Evolutionary conservation across 768 basidiomycete genomes (phyloP).

Genomic region (Jaapia argillacea): DNA sequence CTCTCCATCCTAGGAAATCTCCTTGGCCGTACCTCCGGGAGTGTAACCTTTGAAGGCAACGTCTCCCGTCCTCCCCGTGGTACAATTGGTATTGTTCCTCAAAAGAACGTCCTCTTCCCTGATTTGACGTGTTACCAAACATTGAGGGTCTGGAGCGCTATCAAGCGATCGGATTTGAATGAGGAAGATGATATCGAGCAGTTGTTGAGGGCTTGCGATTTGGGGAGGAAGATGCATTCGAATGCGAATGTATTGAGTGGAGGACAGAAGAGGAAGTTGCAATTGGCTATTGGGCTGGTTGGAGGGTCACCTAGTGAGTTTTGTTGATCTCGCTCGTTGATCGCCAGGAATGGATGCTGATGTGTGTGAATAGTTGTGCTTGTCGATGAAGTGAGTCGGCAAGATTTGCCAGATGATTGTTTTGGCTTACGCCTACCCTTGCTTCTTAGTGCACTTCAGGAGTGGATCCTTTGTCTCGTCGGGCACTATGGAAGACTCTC

Average conservation of each 20-base stretch:
- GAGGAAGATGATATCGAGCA: conserved; percentile 44
- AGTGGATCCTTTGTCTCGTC: conserved; percentile 70
- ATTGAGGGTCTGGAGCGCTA: conserved; percentile 58
- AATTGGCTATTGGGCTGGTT: conserved; percentile 71
- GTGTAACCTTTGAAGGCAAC: conserved; percentile 45
- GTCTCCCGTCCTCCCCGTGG: conserved; percentile 46
- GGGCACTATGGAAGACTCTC: conserved; percentile 69
- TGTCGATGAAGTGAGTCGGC: conserved; percentile 15
- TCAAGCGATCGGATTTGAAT: conserved; percentile 49
- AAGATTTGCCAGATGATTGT: conserved; percentile 30
- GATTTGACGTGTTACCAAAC: conserved; percentile 70
- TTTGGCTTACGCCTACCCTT: background rate
- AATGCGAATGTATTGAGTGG: conserved; percentile 63
- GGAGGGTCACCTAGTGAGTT: conserved; percentile 61
- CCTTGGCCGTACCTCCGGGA: conserved; percentile 46
- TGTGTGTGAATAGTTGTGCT: conserved; percentile 10
- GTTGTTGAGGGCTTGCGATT: conserved; percentile 61
- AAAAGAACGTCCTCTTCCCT: conserved; percentile 76
- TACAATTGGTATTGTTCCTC: conserved; percentile 67
- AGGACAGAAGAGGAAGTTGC: conserved; percentile 77
- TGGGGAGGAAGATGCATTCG: conserved; percentile 56
- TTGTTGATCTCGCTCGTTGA: conserved; percentile 1
- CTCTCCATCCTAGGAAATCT: conserved; percentile 61
- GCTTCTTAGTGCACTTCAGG: conserved; percentile 66
- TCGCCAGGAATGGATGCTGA: no score